Conservation (phyloP, 441 rosid genomes). For the Hura crepitans region DNA sequence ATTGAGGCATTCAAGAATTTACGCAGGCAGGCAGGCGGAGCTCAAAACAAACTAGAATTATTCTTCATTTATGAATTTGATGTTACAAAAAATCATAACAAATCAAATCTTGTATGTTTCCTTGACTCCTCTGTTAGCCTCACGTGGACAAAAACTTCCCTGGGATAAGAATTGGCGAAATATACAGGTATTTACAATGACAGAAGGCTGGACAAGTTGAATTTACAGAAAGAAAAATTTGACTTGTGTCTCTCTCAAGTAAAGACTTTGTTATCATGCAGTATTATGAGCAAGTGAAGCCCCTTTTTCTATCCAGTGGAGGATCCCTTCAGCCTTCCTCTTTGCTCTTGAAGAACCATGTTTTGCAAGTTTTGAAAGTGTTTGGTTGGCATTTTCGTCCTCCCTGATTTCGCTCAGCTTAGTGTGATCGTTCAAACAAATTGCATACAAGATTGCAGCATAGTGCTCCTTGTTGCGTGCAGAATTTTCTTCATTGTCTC, state of each 20-base stretch:
- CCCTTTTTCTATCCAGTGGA: conserved; percentile 55
- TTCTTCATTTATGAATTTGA: conserved; percentile 3
- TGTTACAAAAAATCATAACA: not conserved
- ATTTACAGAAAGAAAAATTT: conserved; percentile 3
- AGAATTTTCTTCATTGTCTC: conserved; percentile 57
- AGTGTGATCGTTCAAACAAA: conserved; percentile 56
- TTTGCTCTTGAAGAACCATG: conserved; percentile 75
- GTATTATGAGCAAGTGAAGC: conserved; percentile 60
- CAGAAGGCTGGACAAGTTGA: not conserved
- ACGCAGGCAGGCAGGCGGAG: not conserved
- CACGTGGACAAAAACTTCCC: conserved; percentile 23
- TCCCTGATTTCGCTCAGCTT: conserved; percentile 57
- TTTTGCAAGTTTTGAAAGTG: conserved; percentile 57
- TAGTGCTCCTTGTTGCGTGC: conserved; percentile 76
- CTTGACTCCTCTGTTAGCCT: conserved; percentile 9
- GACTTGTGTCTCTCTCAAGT: no score
- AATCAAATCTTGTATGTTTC: not conserved
- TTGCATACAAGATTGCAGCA: conserved; percentile 54
- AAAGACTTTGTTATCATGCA: conserved; percentile 33
- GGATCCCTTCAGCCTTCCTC: conserved; percentile 67
- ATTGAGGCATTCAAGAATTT: no score
- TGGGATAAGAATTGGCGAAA: not conserved
- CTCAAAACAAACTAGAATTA: conserved; percentile 1
- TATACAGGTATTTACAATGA: conserved; percentile 12
- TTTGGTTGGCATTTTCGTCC: conserved; percentile 50